Evolutionary conservation across 2,329 filamentous ascomycete species (phyloP).

Genomic region (Herpotrichia juniperi): DNA sequence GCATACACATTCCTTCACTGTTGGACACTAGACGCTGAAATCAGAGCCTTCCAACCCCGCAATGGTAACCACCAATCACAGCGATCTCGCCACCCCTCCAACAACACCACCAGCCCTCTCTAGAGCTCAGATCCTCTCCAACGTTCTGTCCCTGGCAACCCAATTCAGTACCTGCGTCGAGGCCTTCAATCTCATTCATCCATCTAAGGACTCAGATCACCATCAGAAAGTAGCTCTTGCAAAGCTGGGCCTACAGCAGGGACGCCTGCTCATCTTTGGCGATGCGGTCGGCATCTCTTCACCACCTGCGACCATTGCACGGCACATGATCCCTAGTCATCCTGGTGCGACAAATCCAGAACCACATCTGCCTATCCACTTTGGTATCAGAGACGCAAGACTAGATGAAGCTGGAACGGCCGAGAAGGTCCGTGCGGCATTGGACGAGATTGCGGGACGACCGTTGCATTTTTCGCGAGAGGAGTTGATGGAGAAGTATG

Average conservation of each 20-base stretch:
- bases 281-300: conserved; percentile 53
- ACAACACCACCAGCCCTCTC: conserved; percentile 26
- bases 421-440: conserved; percentile 46
- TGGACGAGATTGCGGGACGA: conserved; percentile 55
- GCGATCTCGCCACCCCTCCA: conserved; percentile 12
- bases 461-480: conserved; percentile 46
- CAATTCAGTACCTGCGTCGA: conserved; percentile 57
- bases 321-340: conserved; percentile 52
- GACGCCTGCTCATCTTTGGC: conserved; percentile 56
- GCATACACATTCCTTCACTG: neutral
- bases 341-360: conserved; percentile 53
- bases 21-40: neutral
- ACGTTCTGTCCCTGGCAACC: conserved; percentile 50
- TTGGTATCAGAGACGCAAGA: conserved; percentile 48
- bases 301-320: conserved; percentile 50
- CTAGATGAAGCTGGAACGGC: conserved; percentile 49
- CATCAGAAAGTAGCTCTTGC: conserved; percentile 52
- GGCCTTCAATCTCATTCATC: conserved; percentile 54
- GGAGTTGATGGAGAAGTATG: conserved; percentile 54
- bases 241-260: conserved; percentile 54
- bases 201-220: conserved; percentile 49
- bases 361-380: conserved; percentile 52
- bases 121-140: conserved; percentile 44
- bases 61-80: conserved; percentile 22
- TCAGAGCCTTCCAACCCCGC: conserved; percentile 22